A percentile compares a stretch with the other conserved stretches of the same genome.
phyloP scores from a whole-genome alignment of 192 early-diverging fungal species.

The Backusella luteola region DNA sequence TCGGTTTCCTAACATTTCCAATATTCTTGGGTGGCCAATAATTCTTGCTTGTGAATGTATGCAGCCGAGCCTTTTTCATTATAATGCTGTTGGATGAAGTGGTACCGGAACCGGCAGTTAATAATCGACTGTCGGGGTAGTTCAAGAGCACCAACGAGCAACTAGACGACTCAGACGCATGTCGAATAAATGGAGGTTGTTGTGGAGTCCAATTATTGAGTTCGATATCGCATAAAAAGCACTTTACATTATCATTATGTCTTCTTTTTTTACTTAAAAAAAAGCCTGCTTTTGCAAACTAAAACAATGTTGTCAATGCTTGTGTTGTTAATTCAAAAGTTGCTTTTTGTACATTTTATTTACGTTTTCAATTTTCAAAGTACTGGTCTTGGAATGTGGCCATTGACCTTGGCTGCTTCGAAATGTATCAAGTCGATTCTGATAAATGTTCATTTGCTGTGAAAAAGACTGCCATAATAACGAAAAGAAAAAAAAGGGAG shows the following conservation, averaged over 20 bases:
- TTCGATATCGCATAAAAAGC: constrained; percentile 18
- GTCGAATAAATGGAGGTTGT: constrained; percentile 10
- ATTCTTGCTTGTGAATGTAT: constrained; percentile 2
- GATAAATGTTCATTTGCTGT: not conserved
- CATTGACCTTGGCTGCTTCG: not conserved
- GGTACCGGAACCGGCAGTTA: not conserved
- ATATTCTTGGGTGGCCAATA: constrained; percentile 14
- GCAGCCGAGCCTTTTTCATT: constrained; percentile 8
- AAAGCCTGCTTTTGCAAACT: constrained; percentile 24
- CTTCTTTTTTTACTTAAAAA: not conserved
- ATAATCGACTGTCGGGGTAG: not conserved
- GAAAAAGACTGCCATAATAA: not conserved
- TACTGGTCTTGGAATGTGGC: not conserved
- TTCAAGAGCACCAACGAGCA: constrained; percentile 13
- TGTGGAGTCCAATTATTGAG: constrained; percentile 10
- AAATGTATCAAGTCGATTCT: constrained; percentile 9
- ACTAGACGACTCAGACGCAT: not conserved
- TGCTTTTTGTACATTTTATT: not conserved
- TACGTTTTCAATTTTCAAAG: constrained; percentile 7
- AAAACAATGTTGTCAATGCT: not conserved
- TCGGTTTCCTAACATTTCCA: not conserved
- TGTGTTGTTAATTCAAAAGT: too few species aligned
- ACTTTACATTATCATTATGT: not conserved
- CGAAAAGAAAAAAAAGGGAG: not conserved
- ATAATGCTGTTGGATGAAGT: not conserved